Percentiles rank a stretch among this genome's conserved stretches.
These are phyloP conservation scores for Butyriboletus loyo DNA, from an alignment of 768 basidiomycete species.

Conservation along the genomic window DNA sequence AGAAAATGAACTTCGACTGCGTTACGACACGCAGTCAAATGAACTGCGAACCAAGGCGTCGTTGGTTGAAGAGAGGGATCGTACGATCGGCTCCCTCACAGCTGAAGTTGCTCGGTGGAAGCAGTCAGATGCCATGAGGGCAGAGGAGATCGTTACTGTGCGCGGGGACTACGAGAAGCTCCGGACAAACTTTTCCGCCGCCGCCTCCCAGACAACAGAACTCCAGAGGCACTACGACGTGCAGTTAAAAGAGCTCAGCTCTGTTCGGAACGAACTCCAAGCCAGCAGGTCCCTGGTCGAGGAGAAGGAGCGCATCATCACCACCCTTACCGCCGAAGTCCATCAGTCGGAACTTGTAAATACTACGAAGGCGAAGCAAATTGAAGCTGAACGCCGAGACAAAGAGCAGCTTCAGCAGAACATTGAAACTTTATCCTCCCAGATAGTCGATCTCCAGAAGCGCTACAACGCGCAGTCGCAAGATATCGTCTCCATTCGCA, in stretches of 20 bases:
- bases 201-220: neutral
- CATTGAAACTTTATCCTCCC: neutral
- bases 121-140: neutral
- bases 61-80: constrained; percentile 1
- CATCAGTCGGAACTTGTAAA: neutral
- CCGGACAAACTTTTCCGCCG: neutral
- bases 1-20: neutral
- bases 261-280: neutral
- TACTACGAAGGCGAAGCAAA: neutral
- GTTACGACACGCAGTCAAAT: neutral
- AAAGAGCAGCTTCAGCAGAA: neutral
- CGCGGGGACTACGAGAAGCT: neutral
- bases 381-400: neutral
- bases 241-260: neutral
- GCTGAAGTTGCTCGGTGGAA: neutral
- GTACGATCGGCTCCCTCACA: neutral
- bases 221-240: neutral
- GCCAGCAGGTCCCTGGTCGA: neutral
- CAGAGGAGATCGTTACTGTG: neutral
- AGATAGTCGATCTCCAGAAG: neutral
- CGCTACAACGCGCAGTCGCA: neutral
- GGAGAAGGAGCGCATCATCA: neutral
- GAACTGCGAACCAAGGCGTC: neutral
- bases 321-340: neutral
- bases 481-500: too few species aligned